Conservation (phyloP, 2,329 filamentous ascomycete species). For the Trichoderma cornu-damae region DNA sequence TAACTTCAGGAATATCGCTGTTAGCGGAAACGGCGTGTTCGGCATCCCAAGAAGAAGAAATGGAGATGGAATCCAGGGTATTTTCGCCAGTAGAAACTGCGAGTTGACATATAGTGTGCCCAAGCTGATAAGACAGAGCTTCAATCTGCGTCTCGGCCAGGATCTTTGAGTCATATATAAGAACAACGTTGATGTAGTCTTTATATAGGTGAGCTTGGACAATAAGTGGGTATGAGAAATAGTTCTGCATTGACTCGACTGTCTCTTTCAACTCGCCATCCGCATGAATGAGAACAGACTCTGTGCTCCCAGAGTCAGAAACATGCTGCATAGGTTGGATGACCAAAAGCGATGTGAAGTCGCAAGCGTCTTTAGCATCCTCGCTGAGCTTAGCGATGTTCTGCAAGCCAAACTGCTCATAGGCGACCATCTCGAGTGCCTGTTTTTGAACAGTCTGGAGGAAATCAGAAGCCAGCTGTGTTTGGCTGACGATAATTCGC, state of each 20-base stretch:
- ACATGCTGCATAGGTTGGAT: constrained; percentile 17
- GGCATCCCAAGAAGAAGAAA: constrained; percentile 4
- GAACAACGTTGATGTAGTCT: background rate
- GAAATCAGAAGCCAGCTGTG: background rate
- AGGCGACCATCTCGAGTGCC: constrained; percentile 18
- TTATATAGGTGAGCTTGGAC: constrained; percentile 10
- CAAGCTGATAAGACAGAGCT: constrained; percentile 7
- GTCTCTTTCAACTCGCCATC: background rate
- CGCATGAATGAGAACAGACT: background rate
- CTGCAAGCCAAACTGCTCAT: constrained; percentile 25
- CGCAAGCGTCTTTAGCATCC: constrained; percentile 17
- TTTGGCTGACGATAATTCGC: background rate
- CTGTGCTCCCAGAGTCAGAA: background rate
- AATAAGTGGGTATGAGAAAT: constrained; percentile 14
- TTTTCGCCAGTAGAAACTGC: background rate
- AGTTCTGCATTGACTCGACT: background rate
- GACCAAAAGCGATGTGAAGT: constrained; percentile 22
- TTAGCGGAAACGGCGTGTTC: background rate
- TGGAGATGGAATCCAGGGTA: background rate
- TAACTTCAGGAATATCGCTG: background rate
- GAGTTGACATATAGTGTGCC: background rate
- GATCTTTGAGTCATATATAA: background rate
- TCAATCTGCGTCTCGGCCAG: background rate
- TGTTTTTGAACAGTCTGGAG: constrained; percentile 18
- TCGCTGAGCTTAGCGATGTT: constrained; percentile 20